Evolutionary conservation across 2,329 filamentous ascomycete genomes (phyloP).

Genomic region (Scedosporium apiospermum): DNA sequence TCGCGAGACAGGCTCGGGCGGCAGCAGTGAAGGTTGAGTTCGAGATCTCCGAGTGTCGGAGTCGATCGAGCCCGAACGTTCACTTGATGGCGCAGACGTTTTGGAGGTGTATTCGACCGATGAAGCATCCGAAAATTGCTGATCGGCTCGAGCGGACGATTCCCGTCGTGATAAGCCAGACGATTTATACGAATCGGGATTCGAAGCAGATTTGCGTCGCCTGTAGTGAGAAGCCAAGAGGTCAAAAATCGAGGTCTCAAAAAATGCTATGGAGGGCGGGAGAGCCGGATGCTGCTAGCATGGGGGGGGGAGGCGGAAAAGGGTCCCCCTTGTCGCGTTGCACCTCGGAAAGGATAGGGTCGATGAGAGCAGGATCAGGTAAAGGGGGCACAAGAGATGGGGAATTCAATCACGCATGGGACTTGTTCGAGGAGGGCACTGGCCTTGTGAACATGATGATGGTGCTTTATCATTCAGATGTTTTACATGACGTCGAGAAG

Average conservation of each 20-base stretch:
- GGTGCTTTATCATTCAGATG: neutral
- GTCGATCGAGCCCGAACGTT: slow-evolving; percentile 19
- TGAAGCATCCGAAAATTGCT: neutral
- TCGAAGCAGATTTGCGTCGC: neutral
- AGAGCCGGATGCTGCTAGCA: neutral
- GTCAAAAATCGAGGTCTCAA: neutral
- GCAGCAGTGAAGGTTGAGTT: slow-evolving; percentile 21
- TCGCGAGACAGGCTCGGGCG: slow-evolving; percentile 33
- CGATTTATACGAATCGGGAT: neutral
- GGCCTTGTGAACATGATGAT: neutral
- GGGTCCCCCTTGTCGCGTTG: neutral
- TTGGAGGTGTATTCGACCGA: slow-evolving; percentile 16
- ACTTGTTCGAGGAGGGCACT: neutral
- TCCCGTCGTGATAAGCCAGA: neutral
- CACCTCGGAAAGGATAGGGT: neutral
- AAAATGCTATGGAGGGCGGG: neutral
- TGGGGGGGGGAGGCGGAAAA: neutral
- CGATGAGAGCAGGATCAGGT: neutral
- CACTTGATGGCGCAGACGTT: slow-evolving; percentile 29
- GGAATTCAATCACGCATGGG: neutral
- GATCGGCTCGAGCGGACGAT: neutral
- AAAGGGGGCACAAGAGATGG: neutral
- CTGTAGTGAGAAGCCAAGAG: neutral
- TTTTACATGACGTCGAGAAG: neutral
- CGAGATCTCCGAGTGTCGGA: slow-evolving; percentile 19